Evolutionary conservation across 805 yeast genomes (phyloP).

Genomic region (Yarrowia sp.): DNA sequence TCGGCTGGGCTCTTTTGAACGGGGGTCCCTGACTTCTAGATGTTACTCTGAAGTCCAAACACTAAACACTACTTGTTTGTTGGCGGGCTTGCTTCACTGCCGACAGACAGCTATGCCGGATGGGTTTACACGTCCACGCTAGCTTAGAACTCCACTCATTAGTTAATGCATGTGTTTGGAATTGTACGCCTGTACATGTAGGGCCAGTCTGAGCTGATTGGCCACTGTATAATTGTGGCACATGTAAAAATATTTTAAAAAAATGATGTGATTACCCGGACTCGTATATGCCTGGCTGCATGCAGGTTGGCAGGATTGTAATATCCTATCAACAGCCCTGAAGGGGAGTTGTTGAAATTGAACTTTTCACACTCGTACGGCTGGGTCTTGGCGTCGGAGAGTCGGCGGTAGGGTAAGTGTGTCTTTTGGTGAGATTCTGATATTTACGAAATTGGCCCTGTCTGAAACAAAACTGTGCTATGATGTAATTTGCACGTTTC

Average conservation of each 20-base stretch:
- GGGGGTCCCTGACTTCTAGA: not conserved
- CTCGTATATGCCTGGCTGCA: not conserved
- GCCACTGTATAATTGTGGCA: not conserved
- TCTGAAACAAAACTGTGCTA: not conserved
- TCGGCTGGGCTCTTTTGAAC: not conserved
- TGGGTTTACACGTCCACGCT: not conserved
- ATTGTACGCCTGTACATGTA: not conserved
- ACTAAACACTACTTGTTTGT: conserved; percentile 6
- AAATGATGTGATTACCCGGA: not conserved
- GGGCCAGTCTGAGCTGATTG: not conserved
- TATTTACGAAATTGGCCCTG: not conserved
- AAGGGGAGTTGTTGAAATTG: not conserved
- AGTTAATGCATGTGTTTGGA: conserved; percentile 23
- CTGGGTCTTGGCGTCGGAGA: not conserved
- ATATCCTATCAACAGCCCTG: not conserved
- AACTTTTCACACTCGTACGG: not conserved
- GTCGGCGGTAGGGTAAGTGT: not conserved
- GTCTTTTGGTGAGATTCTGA: not conserved
- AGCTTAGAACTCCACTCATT: conserved; percentile 24
- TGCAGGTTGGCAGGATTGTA: not conserved
- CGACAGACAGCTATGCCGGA: not conserved
- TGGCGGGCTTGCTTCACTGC: not conserved
- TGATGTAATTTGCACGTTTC: not conserved
- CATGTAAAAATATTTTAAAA: not conserved
- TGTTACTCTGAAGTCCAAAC: not conserved